Evolutionary conservation across 306 rosid species (phyloP), one percentile per base, ranked within the genome.

Genomic region (Prunus campanulata): DNA sequence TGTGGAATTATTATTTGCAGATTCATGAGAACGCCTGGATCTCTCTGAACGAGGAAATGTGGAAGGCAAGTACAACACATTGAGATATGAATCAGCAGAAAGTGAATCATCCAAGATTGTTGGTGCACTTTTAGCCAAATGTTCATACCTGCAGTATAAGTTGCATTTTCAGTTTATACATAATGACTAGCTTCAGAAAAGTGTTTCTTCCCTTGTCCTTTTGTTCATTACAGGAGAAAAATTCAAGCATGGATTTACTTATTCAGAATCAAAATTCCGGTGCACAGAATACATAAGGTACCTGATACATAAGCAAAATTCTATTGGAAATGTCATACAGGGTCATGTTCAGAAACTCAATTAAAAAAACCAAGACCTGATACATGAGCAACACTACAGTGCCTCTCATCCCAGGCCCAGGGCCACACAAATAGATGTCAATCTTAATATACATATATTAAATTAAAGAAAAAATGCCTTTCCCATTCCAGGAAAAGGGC

Each of bases 81-180:
- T 94, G 79, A 94, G 97, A 86, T 92, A 94, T 73, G 98, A 87
- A 92, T 92, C 98, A 57, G 98, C 98, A 70, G 98, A 94, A 82
- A 94, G 98, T 74, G 98, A 94, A 90, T 94, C 96, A 84, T 94
- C 98, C 88, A 94, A 85, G 72, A 92, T 94, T 75, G 98, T 90
- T 16, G 97, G 97, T 25, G 98, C 98, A 86, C 98, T 94, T 89
- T 81, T 94, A 75, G 97, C 97, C 85, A 94, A 84, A 82, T 94
- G 98, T 70, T 94, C 98, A 81, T 90, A 91, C 98, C 98, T 94
- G 90, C 78, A 78, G 75, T 78, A 91, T 76, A 79, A 79, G 61
- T 66, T 76, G 48, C 82, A 80, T 71, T 74, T 81, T 77, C 71
- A 78, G 74, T 62, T 66, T 81, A 68, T 74, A 74, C 42, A 60